These are phyloP conservation scores for Leccinum subatratum DNA, from an alignment of 1,284 basidiomycete genomes.

Conservation along the genomic window DNA sequence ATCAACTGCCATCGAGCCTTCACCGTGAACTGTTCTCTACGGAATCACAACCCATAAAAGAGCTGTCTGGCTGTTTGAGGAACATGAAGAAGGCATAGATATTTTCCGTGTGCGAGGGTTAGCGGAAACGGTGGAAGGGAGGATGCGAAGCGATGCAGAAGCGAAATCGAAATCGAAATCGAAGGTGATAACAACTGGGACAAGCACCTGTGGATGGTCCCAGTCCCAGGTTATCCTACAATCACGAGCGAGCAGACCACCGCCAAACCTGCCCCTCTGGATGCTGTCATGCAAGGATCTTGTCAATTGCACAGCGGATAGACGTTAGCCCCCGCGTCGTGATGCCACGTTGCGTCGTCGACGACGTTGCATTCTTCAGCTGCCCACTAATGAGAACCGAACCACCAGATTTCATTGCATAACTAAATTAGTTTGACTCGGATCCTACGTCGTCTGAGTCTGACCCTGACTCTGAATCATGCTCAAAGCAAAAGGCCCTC, in stretches of 20 bases:
- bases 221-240: slow-evolving; percentile 75
- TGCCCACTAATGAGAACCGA: too few relatives aligned
- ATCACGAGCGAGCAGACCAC: slow-evolving; percentile 87
- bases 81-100: slow-evolving; percentile 90
- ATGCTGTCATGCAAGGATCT: slow-evolving; percentile 75
- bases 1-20: neutral
- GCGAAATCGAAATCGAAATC: too few relatives aligned
- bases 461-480: too few relatives aligned
- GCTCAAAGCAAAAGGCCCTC: too few relatives aligned
- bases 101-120: slow-evolving; percentile 43
- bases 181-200: neutral
- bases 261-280: slow-evolving; percentile 79
- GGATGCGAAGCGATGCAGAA: too few relatives aligned
- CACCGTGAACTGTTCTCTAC: too few relatives aligned
- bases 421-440: too few relatives aligned
- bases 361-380: too few relatives aligned
- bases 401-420: too few relatives aligned
- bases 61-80: slow-evolving; percentile 91
- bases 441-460: too few relatives aligned
- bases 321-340: neutral
- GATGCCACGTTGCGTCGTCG: too few relatives aligned
- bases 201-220: slow-evolving; percentile 72
- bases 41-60: slow-evolving; percentile 60
- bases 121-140: neutral
- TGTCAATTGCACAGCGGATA: slow-evolving; percentile 59